These are phyloP conservation scores for Pseudogymnoascus sp. DNA, from an alignment of 2,329 filamentous ascomycete genomes.

Conservation along the genomic window DNA sequence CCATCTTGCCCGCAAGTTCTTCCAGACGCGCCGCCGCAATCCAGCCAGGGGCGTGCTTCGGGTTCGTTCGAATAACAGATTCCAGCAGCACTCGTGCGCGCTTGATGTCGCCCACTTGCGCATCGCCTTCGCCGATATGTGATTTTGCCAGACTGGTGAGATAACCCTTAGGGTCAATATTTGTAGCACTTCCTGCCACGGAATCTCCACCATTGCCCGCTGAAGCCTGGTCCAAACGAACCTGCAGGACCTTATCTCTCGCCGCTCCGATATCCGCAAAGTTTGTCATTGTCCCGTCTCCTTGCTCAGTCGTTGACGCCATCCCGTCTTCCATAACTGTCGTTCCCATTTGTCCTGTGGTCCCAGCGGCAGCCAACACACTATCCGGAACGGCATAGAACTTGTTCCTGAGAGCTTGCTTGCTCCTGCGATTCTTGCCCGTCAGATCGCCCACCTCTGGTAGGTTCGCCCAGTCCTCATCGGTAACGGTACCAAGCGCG, in stretches of 20 bases:
- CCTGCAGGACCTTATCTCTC: slow-evolving; percentile 89
- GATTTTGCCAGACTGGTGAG: slow-evolving; percentile 84
- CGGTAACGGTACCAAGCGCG: slow-evolving; percentile 76
- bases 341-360: slow-evolving; percentile 74
- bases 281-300: slow-evolving; percentile 90
- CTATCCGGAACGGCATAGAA: slow-evolving; percentile 98
- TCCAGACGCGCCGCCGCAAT: slow-evolving; percentile 90
- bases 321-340: slow-evolving; percentile 77
- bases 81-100: slow-evolving; percentile 87
- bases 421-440: slow-evolving; percentile 80
- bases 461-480: slow-evolving; percentile 93
- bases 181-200: slow-evolving; percentile 73
- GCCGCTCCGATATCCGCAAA: slow-evolving; percentile 97
- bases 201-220: slow-evolving; percentile 63
- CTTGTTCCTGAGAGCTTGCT: slow-evolving; percentile 72
- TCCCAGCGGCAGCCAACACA: slow-evolving; percentile 80
- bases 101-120: slow-evolving; percentile 90
- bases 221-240: slow-evolving; percentile 85
- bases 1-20: slow-evolving; percentile 85
- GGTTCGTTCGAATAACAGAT: slow-evolving; percentile 95
- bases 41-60: slow-evolving; percentile 90
- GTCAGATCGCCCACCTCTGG: slow-evolving; percentile 96
- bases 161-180: slow-evolving; percentile 91
- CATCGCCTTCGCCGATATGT: slow-evolving; percentile 69
- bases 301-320: slow-evolving; percentile 43